These are phyloP conservation scores for Monascus purpureus DNA, from an alignment of 495 filamentous ascomycete species.

Conservation along the genomic window DNA sequence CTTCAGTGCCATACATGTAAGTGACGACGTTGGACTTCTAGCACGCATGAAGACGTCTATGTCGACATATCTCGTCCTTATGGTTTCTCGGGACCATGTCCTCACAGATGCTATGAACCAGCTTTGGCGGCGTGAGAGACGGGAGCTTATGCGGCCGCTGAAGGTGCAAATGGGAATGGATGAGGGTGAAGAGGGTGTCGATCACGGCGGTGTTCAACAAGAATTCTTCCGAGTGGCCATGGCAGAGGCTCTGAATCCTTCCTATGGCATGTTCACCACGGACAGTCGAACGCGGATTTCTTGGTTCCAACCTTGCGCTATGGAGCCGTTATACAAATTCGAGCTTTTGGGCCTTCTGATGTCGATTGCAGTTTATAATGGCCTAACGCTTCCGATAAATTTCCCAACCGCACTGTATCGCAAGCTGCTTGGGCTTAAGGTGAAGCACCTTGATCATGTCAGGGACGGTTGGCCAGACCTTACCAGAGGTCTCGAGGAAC, in stretches of 20 bases:
- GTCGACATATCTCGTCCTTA: constrained; percentile 60
- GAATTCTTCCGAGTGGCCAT: constrained; percentile 85
- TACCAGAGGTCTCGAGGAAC: constrained; percentile 50
- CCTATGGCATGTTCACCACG: constrained; percentile 64
- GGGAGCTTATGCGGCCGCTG: constrained; percentile 70
- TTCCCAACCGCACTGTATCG: constrained; percentile 77
- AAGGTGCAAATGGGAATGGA: constrained; percentile 76
- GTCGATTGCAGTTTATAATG: constrained; percentile 88
- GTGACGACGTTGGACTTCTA: constrained; percentile 37
- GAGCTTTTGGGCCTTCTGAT: constrained; percentile 80
- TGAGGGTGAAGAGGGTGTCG: constrained; percentile 74
- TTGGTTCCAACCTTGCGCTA: constrained; percentile 74
- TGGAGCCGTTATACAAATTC: constrained; percentile 76
- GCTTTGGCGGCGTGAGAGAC: constrained; percentile 70
- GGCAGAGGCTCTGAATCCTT: constrained; percentile 58
- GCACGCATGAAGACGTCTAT: constrained; percentile 48
- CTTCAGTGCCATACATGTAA: constrained; percentile 24
- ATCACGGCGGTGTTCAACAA: constrained; percentile 88
- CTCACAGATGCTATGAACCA: constrained; percentile 73
- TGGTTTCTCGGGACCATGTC: constrained; percentile 56
- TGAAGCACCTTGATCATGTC: constrained; percentile 59
- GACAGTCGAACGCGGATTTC: constrained; percentile 60
- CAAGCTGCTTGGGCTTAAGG: constrained; percentile 51
- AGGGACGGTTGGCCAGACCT: constrained; percentile 80
- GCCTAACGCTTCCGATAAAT: constrained; percentile 73